phyloP scores from a whole-genome alignment of 2,329 filamentous ascomycete genomes.

The Colletotrichum kahawae region DNA sequence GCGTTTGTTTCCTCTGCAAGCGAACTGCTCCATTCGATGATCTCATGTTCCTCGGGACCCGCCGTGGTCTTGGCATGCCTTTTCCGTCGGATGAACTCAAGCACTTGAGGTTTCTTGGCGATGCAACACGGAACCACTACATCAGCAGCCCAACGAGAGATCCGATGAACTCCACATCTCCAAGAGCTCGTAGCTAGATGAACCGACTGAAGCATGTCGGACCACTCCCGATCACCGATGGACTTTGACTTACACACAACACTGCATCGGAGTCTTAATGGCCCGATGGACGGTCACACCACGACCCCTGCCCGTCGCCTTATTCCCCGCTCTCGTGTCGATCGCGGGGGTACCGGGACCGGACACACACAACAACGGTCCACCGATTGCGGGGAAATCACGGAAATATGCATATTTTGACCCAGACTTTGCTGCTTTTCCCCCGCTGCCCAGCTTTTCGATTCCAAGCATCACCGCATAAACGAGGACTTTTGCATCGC shows the following conservation, averaged over 20 bases:
- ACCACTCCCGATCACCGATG: neutral
- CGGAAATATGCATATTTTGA: neutral
- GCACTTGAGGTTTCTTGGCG: rapidly evolving
- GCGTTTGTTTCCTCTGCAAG: neutral
- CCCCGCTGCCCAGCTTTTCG: conserved; percentile 14
- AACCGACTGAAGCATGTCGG: neutral
- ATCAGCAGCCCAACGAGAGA: neutral
- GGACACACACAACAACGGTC: neutral
- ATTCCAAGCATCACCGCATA: neutral
- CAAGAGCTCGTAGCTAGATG: neutral
- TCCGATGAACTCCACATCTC: neutral
- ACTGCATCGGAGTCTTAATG: neutral
- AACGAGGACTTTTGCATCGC: neutral
- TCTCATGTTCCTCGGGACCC: neutral
- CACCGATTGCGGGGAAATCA: neutral
- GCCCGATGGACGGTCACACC: neutral
- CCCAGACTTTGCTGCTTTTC: neutral
- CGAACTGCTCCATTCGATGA: neutral
- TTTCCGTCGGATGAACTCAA: neutral
- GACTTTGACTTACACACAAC: rapidly evolving
- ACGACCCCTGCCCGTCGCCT: neutral
- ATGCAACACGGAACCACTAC: neutral
- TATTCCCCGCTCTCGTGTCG: neutral
- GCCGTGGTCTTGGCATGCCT: neutral
- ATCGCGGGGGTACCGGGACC: conserved; percentile 11